Evolutionary conservation across 495 filamentous ascomycete species (phyloP).

Genomic region (Xylaria nigripes): DNA sequence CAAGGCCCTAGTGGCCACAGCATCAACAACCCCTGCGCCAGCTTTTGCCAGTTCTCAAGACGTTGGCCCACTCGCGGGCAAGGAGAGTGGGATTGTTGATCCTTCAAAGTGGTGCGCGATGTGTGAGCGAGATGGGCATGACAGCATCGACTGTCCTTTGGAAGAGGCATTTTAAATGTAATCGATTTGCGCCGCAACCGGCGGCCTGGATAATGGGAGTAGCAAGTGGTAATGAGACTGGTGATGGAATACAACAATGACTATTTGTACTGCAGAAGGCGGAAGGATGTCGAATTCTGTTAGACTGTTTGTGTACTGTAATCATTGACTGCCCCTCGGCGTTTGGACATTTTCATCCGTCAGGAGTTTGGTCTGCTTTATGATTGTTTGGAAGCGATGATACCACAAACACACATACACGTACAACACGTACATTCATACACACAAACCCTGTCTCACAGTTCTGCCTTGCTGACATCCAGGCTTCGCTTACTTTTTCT

Average conservation of each 20-base stretch:
- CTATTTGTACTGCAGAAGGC: background rate
- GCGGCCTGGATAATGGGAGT: background rate
- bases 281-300: background rate
- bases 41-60: slow-evolving; percentile 54
- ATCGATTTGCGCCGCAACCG: background rate
- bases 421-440: background rate
- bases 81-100: slow-evolving; percentile 70
- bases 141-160: slow-evolving; percentile 90
- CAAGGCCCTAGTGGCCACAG: slow-evolving; percentile 14
- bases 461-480: background rate
- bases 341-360: slow-evolving; percentile 9
- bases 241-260: background rate
- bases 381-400: slow-evolving; percentile 26
- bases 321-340: slow-evolving; percentile 5
- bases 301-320: background rate
- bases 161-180: slow-evolving; percentile 60
- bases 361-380: slow-evolving; percentile 10
- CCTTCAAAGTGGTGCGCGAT: slow-evolving; percentile 91
- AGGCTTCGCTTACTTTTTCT: too few relatives aligned
- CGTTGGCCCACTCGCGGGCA: slow-evolving; percentile 69
- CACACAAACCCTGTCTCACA: too few relatives aligned
- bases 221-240: background rate
- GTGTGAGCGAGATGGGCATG: slow-evolving; percentile 92
- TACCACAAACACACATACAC: slow-evolving; percentile 19
- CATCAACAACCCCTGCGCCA: slow-evolving; percentile 11